A percentile compares a stretch with the other conserved stretches of the same genome.
Conservation (phyloP, 495 filamentous ascomycete species). For the Neurospora discreta region DNA sequence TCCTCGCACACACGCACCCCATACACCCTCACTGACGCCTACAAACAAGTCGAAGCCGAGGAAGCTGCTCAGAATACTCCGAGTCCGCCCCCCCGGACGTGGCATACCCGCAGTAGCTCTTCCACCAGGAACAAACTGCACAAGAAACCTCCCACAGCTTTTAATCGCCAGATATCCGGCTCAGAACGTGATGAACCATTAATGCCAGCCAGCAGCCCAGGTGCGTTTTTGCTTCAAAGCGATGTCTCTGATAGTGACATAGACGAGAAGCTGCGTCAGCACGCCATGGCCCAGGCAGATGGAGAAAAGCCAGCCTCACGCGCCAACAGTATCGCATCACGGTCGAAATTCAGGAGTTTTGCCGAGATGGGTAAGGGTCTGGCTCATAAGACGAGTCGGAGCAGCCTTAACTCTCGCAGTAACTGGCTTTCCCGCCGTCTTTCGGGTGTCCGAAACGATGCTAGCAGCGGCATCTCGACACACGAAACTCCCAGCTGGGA, state of each 20-base stretch:
- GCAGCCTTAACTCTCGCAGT: constrained; percentile 14
- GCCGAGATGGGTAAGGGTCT: constrained; percentile 24
- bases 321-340: constrained; percentile 22
- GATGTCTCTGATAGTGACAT: constrained; percentile 18
- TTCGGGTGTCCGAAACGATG: constrained; percentile 11
- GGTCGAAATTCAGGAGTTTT: constrained; percentile 18
- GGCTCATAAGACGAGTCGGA: constrained; percentile 25
- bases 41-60: constrained; percentile 30
- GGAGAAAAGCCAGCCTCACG: constrained; percentile 14
- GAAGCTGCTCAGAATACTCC: constrained; percentile 34
- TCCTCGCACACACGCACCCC: constrained; percentile 23
- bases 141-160: not conserved
- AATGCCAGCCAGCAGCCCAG: constrained; percentile 3
- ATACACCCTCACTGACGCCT: constrained; percentile 30
- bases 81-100: constrained; percentile 34
- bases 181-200: constrained; percentile 4
- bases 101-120: constrained; percentile 20
- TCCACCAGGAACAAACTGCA: constrained; percentile 6
- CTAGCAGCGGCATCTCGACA: not conserved
- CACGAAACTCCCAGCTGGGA: constrained; percentile 1
- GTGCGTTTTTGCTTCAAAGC: constrained; percentile 7
- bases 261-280: constrained; percentile 20
- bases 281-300: constrained; percentile 6
- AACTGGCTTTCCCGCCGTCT: constrained; percentile 15
- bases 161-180: not conserved